phyloP scores from a whole-genome alignment of 495 filamentous ascomycete genomes.

The Penicillium bovifimosum region DNA sequence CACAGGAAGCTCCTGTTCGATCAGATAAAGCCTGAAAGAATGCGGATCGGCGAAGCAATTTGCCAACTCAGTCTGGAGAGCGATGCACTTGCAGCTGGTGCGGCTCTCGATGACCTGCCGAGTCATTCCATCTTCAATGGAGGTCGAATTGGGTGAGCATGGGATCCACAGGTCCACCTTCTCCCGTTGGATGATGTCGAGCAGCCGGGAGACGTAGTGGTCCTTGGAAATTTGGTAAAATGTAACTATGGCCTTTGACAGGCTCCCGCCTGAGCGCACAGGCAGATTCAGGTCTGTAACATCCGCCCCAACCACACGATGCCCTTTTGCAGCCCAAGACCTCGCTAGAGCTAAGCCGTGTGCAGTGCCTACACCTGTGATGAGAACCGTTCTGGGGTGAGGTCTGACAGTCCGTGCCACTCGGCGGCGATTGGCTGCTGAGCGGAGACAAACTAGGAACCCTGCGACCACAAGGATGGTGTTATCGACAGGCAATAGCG shows the following conservation, averaged over 20 bases:
- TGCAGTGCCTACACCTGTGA: conserved; percentile 65
- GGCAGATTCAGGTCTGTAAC: conserved; percentile 52
- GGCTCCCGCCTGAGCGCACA: conserved; percentile 33
- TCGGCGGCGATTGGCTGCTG: conserved; percentile 17
- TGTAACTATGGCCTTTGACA: conserved; percentile 40
- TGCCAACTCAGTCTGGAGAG: conserved; percentile 47
- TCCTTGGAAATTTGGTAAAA: conserved; percentile 51
- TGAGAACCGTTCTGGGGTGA: conserved; percentile 56
- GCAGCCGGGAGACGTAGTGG: conserved; percentile 44
- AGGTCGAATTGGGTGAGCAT: conserved; percentile 56
- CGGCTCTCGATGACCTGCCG: conserved; percentile 54
- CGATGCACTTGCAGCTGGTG: conserved; percentile 56
- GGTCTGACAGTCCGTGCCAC: conserved; percentile 35
- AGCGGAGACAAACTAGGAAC: conserved; percentile 16
- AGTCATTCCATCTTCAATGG: conserved; percentile 58
- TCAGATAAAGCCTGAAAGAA: conserved; percentile 51
- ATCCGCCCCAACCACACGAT: conserved; percentile 69
- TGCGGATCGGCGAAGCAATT: conserved; percentile 51
- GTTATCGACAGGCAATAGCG: conserved; percentile 52
- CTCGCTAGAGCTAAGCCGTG: conserved; percentile 66
- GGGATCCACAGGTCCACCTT: conserved; percentile 68
- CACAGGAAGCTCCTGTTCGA: conserved; percentile 46
- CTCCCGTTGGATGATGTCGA: conserved; percentile 55
- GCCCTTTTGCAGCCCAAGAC: conserved; percentile 57
- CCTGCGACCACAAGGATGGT: conserved; percentile 38